A percentile compares a stretch with the other conserved stretches of the same genome.
These are phyloP conservation scores for Leishmania martiniquensis DNA, from an alignment of 208 protist genomes.

Conservation along the genomic window DNA sequence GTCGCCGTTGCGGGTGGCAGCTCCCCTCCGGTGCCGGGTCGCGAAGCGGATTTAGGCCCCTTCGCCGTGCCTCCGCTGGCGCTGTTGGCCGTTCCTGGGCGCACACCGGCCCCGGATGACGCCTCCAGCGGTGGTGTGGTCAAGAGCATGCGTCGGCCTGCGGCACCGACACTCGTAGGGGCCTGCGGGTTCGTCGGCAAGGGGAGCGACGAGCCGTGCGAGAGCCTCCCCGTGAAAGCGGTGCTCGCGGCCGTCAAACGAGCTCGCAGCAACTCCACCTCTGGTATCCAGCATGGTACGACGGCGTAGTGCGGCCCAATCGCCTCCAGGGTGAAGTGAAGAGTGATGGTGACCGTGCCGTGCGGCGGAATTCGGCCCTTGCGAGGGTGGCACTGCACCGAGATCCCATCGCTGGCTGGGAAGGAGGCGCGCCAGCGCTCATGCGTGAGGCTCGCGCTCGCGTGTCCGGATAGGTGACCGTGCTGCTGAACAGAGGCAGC, in stretches of 20 bases:
- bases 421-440: conserved; percentile 37
- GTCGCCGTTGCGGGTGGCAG: conserved; percentile 9
- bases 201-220: conserved; percentile 9
- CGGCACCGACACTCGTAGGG: not conserved
- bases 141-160: not conserved
- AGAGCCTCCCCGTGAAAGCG: conserved; percentile 2
- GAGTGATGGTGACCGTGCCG: conserved; percentile 43
- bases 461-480: not conserved
- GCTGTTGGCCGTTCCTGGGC: conserved; percentile 2
- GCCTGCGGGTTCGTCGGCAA: not conserved
- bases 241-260: conserved; percentile 9
- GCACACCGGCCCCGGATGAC: not conserved
- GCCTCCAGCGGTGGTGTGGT: not conserved
- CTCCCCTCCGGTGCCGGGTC: not conserved
- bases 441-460: conserved; percentile 9
- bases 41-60: not conserved
- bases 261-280: conserved; percentile 38
- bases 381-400: conserved; percentile 66
- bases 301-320: conserved; percentile 50
- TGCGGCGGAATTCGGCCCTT: conserved; percentile 61
- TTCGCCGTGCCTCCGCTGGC: not conserved
- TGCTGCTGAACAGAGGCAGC: conserved; percentile 18
- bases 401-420: conserved; percentile 38
- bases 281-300: conserved; percentile 75
- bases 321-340: conserved; percentile 67